Evolutionary conservation across 768 basidiomycete species (phyloP), one percentile per base, ranked within the genome.

Genomic region (Tremella yokohamensis): DNA sequence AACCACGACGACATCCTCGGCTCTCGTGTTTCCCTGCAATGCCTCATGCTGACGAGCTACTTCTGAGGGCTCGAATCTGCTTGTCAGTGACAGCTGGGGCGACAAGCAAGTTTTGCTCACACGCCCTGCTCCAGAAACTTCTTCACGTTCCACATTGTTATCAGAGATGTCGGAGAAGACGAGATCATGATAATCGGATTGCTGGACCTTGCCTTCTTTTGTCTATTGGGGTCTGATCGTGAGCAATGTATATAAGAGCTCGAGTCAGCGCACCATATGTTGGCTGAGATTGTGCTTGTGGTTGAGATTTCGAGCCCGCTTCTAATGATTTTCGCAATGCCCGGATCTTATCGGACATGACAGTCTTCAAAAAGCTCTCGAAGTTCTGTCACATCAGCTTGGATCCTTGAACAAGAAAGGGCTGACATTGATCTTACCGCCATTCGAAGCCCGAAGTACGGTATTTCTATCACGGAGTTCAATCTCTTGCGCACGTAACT

Each of bases 181-280:
- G 93, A 94, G 42, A 99, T 92, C 80, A 98, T 88, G 76, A 98
- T 96, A 70, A 99, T 98, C 0, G 94, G 94, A 77, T 87, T 87
- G 68, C 84, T 70, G 84, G 85, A 63, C 83, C 86, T 89, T 75
- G 56, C 72, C 53, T 68, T 76, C 60, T 68, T 69, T 51, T 70
- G 66, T 52, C 37, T 12, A 37, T 39, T 44, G 44, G 16, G 38
- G 49, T 72, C 52, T 50, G 44, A 37, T 22, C 40, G 42, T 45
- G 6, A 45, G 56, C 40, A 24, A 18, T 13, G 40, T 19, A 13
- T 37, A 29, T 40, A 24, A 57, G 39, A 8, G 39, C 49, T 34
- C 26, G 29, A 38, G 37, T 20, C 19, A 16, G 25, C 56, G 50
- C 25, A 55, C 58, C 53, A 59, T 57, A 52, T 52, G 62, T 19